Evolutionary conservation across 225 moss, liverwort and hornwort genomes (phyloP).

Genomic region (Rhytidiadelphus loreus): DNA sequence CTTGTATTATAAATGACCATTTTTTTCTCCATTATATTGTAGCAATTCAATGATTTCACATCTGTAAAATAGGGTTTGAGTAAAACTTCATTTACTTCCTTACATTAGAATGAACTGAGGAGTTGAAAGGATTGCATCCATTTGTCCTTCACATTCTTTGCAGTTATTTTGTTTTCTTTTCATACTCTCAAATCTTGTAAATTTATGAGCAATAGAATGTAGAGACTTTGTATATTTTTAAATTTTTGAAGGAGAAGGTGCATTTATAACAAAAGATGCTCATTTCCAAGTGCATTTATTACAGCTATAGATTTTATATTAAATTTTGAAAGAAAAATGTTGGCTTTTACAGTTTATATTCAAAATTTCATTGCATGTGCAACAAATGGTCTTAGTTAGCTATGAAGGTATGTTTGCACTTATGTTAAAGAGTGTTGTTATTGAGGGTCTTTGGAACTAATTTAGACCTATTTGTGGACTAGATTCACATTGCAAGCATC

Average conservation of each 20-base stretch:
- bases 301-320: neutral
- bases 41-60: fast-evolving
- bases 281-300: neutral
- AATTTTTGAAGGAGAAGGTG: neutral
- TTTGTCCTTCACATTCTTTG: neutral
- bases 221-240: neutral
- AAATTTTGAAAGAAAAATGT: neutral
- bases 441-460: no score
- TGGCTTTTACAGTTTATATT: fast-evolving
- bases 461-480: no score
- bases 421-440: no score
- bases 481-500: no score
- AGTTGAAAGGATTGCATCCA: neutral
- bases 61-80: neutral
- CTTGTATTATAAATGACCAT: neutral
- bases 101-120: neutral
- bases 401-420: no score
- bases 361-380: neutral
- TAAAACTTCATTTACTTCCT: fast-evolving
- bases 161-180: neutral
- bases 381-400: neutral
- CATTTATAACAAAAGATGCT: neutral
- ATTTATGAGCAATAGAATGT: neutral
- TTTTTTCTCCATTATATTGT: no score
- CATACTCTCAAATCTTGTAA: neutral